Conservation (phyloP, 2,329 filamentous ascomycete genomes). For the Stagonosporopsis vannaccii region DNA sequence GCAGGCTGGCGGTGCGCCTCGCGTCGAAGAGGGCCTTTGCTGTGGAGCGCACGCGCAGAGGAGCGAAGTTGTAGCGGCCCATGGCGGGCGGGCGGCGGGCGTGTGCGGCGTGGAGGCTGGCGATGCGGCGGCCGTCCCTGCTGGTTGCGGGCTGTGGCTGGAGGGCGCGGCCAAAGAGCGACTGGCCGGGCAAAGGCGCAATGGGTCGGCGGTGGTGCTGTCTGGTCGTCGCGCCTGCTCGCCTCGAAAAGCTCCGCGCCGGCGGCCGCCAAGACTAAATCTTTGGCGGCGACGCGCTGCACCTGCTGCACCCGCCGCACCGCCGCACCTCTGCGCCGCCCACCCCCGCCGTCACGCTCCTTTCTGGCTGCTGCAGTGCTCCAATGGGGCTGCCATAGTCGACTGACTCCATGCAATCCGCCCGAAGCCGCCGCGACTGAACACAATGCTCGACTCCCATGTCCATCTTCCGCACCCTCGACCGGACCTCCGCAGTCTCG, state of each 20-base stretch:
- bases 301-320: background rate
- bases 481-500: conserved; percentile 60
- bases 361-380: background rate
- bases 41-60: conserved; percentile 61
- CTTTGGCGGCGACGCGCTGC: conserved; percentile 22
- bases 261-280: conserved; percentile 42
- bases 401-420: conserved; percentile 26
- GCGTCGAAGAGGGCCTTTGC: conserved; percentile 59
- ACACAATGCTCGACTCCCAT: conserved; percentile 71
- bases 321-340: conserved; percentile 6
- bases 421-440: conserved; percentile 31
- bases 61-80: conserved; percentile 61
- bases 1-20: conserved; percentile 51
- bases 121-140: background rate
- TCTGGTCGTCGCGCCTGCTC: background rate
- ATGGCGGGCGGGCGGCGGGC: conserved; percentile 41
- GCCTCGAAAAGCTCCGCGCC: conserved; percentile 10
- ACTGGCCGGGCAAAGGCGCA: conserved; percentile 8
- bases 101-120: background rate
- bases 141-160: background rate
- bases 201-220: conserved; percentile 1
- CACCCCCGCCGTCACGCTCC: conserved; percentile 9
- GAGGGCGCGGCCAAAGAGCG: background rate
- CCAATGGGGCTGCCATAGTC: conserved; percentile 30
- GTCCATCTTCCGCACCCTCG: conserved; percentile 65